Evolutionary conservation across 805 yeast genomes (phyloP), one percentile per base, ranked within the genome.

Genomic region (Hanseniaspora occidentalis): DNA sequence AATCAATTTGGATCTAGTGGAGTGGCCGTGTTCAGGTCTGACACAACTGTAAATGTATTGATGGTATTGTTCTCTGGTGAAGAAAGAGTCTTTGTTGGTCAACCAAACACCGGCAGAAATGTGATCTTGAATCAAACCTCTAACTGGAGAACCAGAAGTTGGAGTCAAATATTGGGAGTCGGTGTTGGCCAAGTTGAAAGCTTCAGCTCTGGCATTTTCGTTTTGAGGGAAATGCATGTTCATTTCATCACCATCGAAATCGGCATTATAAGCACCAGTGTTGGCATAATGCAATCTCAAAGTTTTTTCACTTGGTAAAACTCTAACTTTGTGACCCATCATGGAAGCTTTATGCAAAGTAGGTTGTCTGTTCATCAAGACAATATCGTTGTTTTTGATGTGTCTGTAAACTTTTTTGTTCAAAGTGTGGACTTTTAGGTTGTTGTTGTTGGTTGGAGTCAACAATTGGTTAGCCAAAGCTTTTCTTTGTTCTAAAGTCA

Each of bases 181-280:
- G 7, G 99, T 92, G 61, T 89, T 88, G 31, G 98, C 98, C 60
- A 92, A 71, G 57, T 85, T 76, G 56, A 85, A 69, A 2, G 98
- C 97, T 66, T 92, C 98, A 18, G 97, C 89, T 58, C 88, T 79
- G 8, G 97, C 98, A 51, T 84, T 84, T 66, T 89, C 96, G 62
- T 84, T 86, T 67, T 89, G 98, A 21, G 98, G 98, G 71, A 89
- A 89, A 66, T 89, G 98, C 96, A 89, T 82, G 61, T 89, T 89
- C 98, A 89, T 89, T 69, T 89, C 98, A 65, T 89, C 98, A 70
- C 98, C 98, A 65, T 89, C 98, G 54, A 92, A 89, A 73, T 89
- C 98, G 31, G 97, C 97, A 61, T 89, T 89, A 65, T 89, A 92
- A 35, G 98, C 96, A 65, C 96, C 96, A 35, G 98, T 92, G 64